These are phyloP conservation scores for Sporothrix phasma DNA, from an alignment of 2,329 filamentous ascomycete species.

Conservation along the genomic window DNA sequence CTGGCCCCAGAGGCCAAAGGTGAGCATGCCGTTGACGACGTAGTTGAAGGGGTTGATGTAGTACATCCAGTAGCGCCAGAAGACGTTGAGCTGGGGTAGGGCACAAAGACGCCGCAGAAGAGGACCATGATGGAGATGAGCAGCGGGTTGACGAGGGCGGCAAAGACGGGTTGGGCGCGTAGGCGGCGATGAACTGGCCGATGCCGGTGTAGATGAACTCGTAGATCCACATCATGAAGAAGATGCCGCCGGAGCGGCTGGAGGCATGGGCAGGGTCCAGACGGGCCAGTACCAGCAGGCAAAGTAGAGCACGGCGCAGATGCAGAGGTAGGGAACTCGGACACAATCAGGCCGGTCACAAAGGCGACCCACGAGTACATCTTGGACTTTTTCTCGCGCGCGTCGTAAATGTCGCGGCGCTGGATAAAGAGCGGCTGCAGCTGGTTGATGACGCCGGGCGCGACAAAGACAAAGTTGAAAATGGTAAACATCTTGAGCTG, in stretches of 20 bases:
- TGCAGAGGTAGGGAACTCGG: slow-evolving; percentile 66
- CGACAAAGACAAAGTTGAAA: slow-evolving; percentile 50
- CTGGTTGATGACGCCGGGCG: slow-evolving; percentile 47
- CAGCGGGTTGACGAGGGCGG: slow-evolving; percentile 74
- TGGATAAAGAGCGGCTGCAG: slow-evolving; percentile 58
- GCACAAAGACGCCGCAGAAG: slow-evolving; percentile 82
- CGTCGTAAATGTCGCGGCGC: slow-evolving; percentile 56
- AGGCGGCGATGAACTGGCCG: slow-evolving; percentile 63
- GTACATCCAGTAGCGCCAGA: slow-evolving; percentile 75
- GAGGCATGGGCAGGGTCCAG: slow-evolving; percentile 60
- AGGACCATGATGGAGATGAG: slow-evolving; percentile 73
- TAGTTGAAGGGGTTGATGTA: slow-evolving; percentile 73
- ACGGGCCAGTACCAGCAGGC: slow-evolving; percentile 31
- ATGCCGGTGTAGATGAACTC: slow-evolving; percentile 78
- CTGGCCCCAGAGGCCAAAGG: slow-evolving; percentile 39
- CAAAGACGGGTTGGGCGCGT: slow-evolving; percentile 54
- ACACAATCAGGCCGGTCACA: slow-evolving; percentile 53
- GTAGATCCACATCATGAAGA: slow-evolving; percentile 73
- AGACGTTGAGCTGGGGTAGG: slow-evolving; percentile 64
- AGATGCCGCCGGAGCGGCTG: slow-evolving; percentile 66
- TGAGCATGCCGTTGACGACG: slow-evolving; percentile 45
- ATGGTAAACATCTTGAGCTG: slow-evolving; percentile 54
- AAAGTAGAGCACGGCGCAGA: slow-evolving; percentile 75
- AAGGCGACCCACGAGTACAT: slow-evolving; percentile 58
- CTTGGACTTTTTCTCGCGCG: slow-evolving; percentile 53